These are phyloP conservation scores for Quercus alba DNA, from an alignment of 306 rosid genomes.

Conservation along the genomic window DNA sequence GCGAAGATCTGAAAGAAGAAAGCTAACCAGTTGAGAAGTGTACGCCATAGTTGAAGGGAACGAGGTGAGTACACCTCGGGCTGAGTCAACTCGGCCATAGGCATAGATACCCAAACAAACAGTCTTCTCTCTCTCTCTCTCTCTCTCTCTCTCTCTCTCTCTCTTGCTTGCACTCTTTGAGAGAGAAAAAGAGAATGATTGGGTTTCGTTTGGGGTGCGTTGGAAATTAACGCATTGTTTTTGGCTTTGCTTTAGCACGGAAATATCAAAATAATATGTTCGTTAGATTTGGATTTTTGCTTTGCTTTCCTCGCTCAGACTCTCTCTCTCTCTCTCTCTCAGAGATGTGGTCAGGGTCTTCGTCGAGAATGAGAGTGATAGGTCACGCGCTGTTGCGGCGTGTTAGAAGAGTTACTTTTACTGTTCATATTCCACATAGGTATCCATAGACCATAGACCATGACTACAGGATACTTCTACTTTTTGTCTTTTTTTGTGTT, in stretches of 20 bases:
- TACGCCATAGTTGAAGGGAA: constrained; percentile 73
- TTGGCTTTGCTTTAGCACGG: no score
- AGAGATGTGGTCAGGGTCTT: constrained; percentile 36
- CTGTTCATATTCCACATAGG: neutral
- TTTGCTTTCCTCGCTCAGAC: neutral
- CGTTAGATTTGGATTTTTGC: neutral
- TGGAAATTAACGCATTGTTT: constrained; percentile 15
- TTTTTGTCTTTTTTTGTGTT: no score
- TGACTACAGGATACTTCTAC: no score
- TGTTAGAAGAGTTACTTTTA: neutral
- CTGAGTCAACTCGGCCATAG: constrained; percentile 95
- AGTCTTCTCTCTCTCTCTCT: neutral
- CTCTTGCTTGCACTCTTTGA: neutral
- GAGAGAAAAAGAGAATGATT: neutral
- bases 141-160: no score
- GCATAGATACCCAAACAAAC: neutral
- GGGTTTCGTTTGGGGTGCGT: constrained; percentile 1
- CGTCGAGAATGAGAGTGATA: constrained; percentile 29
- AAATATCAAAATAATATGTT: neutral
- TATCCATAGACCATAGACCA: no score
- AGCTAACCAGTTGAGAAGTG: constrained; percentile 73
- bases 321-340: constrained; percentile 1
- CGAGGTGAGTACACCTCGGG: constrained; percentile 68
- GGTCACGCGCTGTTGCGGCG: neutral
- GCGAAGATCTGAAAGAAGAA: constrained; percentile 90